phyloP scores from a whole-genome alignment of 345 rosid species.

The Ceriops tagal region DNA sequence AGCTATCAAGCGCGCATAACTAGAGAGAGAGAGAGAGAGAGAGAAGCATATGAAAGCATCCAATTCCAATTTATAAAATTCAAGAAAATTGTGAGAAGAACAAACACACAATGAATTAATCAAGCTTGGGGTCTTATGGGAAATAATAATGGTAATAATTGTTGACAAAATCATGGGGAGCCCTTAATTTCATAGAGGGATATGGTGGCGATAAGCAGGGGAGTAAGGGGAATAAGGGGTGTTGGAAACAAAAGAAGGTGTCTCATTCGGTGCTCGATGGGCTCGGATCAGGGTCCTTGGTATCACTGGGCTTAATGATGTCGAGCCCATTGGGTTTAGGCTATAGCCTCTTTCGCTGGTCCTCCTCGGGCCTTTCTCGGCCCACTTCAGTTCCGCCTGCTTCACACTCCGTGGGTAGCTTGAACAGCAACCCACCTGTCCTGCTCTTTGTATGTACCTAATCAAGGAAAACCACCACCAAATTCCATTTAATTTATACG shows the following conservation, averaged over 20 bases:
- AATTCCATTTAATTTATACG: no score
- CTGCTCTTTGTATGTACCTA: conserved; percentile 63
- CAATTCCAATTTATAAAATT: no score
- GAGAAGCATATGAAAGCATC: no score
- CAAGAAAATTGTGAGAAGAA: no score
- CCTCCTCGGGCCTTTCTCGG: conserved; percentile 61
- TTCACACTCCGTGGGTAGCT: conserved; percentile 35
- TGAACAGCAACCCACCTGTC: conserved; percentile 40
- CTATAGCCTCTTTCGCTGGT: conserved; percentile 32
- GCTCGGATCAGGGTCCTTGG: conserved; percentile 15
- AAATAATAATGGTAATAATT: no score
- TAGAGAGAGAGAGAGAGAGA: no score
- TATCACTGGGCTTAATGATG: not conserved
- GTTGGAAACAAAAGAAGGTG: conserved; percentile 31
- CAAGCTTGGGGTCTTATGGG: no score
- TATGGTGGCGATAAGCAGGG: conserved; percentile 26
- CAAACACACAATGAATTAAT: no score
- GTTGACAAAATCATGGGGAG: no score
- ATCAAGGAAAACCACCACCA: not conserved
- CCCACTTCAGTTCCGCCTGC: conserved; percentile 63
- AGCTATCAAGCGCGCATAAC: no score
- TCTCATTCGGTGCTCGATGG: not conserved
- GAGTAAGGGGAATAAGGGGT: conserved; percentile 32
- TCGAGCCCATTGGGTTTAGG: conserved; percentile 19
- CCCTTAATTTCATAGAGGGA: conserved; percentile 27